Conservation (phyloP, 352 stramenopile genomes). For the Phytophthora fragariae region DNA sequence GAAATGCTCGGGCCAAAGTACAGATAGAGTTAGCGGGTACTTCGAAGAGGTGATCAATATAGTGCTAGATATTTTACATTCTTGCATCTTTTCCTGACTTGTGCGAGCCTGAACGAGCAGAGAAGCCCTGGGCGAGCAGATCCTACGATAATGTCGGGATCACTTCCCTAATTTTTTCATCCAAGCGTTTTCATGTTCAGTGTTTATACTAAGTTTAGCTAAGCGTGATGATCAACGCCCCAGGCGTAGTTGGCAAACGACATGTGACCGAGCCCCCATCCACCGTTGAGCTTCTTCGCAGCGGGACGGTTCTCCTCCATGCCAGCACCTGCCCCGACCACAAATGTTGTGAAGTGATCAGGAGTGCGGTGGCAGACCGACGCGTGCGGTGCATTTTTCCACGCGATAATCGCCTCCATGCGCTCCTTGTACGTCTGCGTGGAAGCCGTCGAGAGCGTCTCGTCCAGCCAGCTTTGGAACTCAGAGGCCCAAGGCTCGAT, state of each 20-base stretch:
- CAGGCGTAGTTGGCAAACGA: slow-evolving; percentile 45
- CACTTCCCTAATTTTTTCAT: not conserved
- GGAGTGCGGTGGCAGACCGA: slow-evolving; percentile 40
- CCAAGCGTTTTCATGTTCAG: not conserved
- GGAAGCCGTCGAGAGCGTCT: slow-evolving; percentile 23
- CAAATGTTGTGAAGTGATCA: slow-evolving; percentile 53
- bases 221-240: slow-evolving; percentile 6
- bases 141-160: too few relatives aligned
- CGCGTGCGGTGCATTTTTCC: slow-evolving; percentile 39
- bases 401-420: slow-evolving; percentile 26
- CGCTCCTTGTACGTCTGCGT: slow-evolving; percentile 24
- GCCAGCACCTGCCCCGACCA: slow-evolving; percentile 44
- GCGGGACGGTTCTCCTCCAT: slow-evolving; percentile 35
- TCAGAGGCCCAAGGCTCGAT: slow-evolving; percentile 21
- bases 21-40: not conserved
- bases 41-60: not conserved
- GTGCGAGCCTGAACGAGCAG: too few relatives aligned
- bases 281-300: slow-evolving; percentile 31
- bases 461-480: slow-evolving; percentile 42
- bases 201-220: not conserved
- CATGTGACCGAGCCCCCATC: slow-evolving; percentile 37
- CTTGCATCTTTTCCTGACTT: too few relatives aligned
- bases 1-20: not conserved
- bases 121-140: too few relatives aligned
- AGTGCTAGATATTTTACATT: not conserved